phyloP scores from a whole-genome alignment of 805 yeast genomes.

The Candida alai region DNA sequence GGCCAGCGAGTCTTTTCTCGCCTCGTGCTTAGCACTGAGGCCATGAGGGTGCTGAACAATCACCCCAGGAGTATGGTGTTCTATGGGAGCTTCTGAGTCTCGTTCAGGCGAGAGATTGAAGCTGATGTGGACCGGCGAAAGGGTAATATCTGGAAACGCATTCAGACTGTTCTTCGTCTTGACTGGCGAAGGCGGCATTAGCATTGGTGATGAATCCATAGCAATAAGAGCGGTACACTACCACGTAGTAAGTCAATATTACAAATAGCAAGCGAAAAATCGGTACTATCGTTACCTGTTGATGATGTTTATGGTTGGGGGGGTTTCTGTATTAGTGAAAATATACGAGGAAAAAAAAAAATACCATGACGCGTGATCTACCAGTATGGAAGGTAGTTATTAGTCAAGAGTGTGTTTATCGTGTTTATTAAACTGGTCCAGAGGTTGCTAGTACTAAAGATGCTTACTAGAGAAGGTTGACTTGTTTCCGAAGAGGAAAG shows the following conservation, averaged over 20 bases:
- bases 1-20: constrained; percentile 24
- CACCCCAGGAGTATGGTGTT: constrained; percentile 8
- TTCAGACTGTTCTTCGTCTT: neutral
- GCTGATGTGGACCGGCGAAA: constrained; percentile 18
- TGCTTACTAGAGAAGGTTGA: too few species aligned
- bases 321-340: too few species aligned
- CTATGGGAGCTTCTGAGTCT: neutral
- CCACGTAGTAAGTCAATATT: neutral
- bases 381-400: too few species aligned
- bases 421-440: too few species aligned
- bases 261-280: neutral
- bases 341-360: too few species aligned
- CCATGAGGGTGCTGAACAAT: constrained; percentile 42
- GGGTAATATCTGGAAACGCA: constrained; percentile 8
- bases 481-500: too few species aligned
- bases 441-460: too few species aligned
- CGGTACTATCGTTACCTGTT: neutral
- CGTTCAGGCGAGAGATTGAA: constrained; percentile 1
- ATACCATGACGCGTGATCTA: too few species aligned
- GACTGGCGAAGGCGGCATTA: neutral
- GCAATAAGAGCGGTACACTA: neutral
- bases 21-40: constrained; percentile 34
- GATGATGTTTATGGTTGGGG: neutral
- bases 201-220: neutral
- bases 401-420: too few species aligned